Evolutionary conservation across 2,329 filamentous ascomycete genomes (phyloP), one percentile per base, ranked within the genome.

Genomic region (Xylariaceae sp.): DNA sequence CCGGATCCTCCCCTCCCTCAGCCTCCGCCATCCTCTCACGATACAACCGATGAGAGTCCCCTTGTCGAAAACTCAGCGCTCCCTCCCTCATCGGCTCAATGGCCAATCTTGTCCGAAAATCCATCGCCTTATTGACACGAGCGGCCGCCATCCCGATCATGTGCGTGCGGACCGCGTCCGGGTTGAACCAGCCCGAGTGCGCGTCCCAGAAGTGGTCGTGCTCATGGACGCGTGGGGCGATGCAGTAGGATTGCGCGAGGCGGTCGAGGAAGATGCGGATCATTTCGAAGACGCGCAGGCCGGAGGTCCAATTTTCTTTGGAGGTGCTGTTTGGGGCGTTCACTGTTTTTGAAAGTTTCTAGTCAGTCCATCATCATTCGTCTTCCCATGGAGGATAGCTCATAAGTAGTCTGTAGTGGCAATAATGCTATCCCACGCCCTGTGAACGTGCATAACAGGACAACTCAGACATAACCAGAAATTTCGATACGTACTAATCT

Each of bases 211-310:
- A 47, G 1, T 5, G 16, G 2, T 0, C 4, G 1, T 2, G 6
- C n/a, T 50, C 21, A 35, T 46, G 33, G 1, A 3, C 3, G 3
- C 37, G 16, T 6, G 52, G 48, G 6, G 32, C 19, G 2, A 4
- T 1, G 33, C 42, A 49, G 34, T 55, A 54, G 8, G 5, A 7
- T 0, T 47, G 33, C 2, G 40, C 20, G 4, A 57, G 14, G 21
- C 55, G 54, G 3, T 51, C 29, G 7, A 54, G 6, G 21, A 48
- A 47, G 21, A 49, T 17, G 16, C 48, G 45, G 3, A 52, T 23
- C 20, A 55, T 40, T 17, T 54, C 45, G 29, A 58, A 56, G 5
- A 48, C 36, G 14, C 50, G 54, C 8, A 57, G 22, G 11, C 55
- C 56, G 2, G 47, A 45, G 23, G 39, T 55, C 37, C 42, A 56